Evolutionary conservation across 148 eudicot species (phyloP), one percentile per base, ranked within the genome.

Genomic region (Silene conica): DNA sequence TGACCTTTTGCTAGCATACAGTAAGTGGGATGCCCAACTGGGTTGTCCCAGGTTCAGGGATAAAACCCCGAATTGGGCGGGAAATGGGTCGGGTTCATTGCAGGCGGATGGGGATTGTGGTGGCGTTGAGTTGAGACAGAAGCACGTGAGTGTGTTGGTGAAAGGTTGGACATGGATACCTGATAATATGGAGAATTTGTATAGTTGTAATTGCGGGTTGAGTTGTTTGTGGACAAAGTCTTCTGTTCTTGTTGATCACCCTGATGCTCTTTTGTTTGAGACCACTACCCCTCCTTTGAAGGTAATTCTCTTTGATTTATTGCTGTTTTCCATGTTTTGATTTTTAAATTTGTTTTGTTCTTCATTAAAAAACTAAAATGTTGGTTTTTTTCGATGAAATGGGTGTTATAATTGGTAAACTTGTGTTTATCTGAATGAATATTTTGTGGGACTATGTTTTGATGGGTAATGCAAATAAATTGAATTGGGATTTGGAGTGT

Each of bases 141-240:
- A 73, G 67, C 91, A 88, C 83, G 98, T 91, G 60, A 87, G 87
- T 73, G 82, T 94, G 73, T 81, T 94, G 87, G 91, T 91, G 8
- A 88, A 89, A 81, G 96, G 97, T 71, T 91, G 97, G 97, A 91
- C 97, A 80, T 94, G 98, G 98, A 83, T 94, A 70, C 98, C 95
- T 75, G 96, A 94, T 87, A 94, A 91, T 85, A 71, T 91, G 87
- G 96, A 94, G 80, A 86, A 86, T 86, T 76, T 94, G 89, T 89
- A 91, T 80, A 77, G 80, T 18, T 94, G 98, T 82, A 75, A 83
- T 22, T 94, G 97, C 74, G 98, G 93, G 86, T 70, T 91, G 88
- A 88, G 86, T 70, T 94, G 98, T 82, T 80, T 94, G 75, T 91
- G 97, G 97, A 88, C 96, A 65, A 94, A 94, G 82, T 91, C 97